Percentiles rank a stretch among this genome's conserved stretches.
Conservation (phyloP, 176 grass and related monocot genomes). For the Avena atlantica region DNA sequence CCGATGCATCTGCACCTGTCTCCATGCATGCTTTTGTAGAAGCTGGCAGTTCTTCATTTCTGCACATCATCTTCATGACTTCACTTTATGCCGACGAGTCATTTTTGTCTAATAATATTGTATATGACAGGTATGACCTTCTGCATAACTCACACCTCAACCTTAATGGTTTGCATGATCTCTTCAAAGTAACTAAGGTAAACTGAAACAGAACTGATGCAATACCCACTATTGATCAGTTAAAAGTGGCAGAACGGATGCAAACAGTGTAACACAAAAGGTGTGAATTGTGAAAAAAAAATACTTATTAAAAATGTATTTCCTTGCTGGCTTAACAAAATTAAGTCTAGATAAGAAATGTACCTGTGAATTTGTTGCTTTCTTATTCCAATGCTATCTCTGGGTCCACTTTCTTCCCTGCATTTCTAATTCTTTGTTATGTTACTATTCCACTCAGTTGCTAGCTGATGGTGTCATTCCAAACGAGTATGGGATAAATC, state of each 20-base stretch:
- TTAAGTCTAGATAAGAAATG: neutral
- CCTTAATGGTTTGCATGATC: slow-evolving; percentile 82
- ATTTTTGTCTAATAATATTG: slow-evolving; percentile 31
- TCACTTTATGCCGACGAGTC: slow-evolving; percentile 30
- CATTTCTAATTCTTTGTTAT: slow-evolving; percentile 39
- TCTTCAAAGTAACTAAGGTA: slow-evolving; percentile 92
- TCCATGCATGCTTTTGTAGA: slow-evolving; percentile 3
- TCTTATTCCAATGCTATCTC: slow-evolving; percentile 8
- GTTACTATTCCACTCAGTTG: slow-evolving; percentile 61
- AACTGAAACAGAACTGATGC: slow-evolving; percentile 16
- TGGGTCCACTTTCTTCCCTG: slow-evolving; percentile 9
- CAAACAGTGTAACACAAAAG: slow-evolving; percentile 1
- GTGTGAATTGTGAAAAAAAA: slow-evolving; percentile 6
- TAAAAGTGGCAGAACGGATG: too few relatives aligned
- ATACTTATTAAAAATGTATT: neutral
- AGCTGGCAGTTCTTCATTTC: slow-evolving; percentile 30
- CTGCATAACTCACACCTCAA: slow-evolving; percentile 94
- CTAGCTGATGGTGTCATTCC: slow-evolving; percentile 97
- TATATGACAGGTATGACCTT: slow-evolving; percentile 81
- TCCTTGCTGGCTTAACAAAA: neutral
- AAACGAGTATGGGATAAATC: slow-evolving; percentile 95
- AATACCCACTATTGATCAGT: neutral
- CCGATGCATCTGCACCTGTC: neutral
- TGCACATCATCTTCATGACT: neutral
- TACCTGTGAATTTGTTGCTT: slow-evolving; percentile 18